Evolutionary conservation across 2,329 filamentous ascomycete genomes (phyloP), one percentile per base, ranked within the genome.

Genomic region (Monosporascus ibericus): DNA sequence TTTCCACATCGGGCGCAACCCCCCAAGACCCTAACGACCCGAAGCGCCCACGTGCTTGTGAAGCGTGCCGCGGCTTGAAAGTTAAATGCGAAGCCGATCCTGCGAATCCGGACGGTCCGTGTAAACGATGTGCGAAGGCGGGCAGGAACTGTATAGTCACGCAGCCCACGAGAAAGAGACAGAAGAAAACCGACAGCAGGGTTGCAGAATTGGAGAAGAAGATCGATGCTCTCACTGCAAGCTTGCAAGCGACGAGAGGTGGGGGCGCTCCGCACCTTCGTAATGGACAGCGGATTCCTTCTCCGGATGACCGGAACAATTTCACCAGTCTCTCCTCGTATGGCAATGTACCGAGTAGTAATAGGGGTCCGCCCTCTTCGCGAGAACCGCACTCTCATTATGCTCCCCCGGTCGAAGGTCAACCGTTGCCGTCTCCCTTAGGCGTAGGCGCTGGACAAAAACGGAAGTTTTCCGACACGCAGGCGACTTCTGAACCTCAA

Each of bases 131-230:
- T 68, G 80, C 81, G 48, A 95, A 95, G 71, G 88, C 90, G 3
- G 82, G 84, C n/a, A 77, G 90, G 38, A 77, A 77, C 57, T 95
- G 91, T 65, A 73, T 92, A 40, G 85, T 92, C 56, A 95, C 90
- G 1, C 82, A 84, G 57, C 89, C 80, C 15, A 82, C 77, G 30
- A 69, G 90, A 40, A 95, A 95, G 72, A 79, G 91, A 44, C 89
- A 92, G 74, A 95, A 92, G 76, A 95, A 95, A 76, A 91, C 89
- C 50, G 92, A 95, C 67, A 92, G 84, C 59, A 80, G 90, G 49
- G 91, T 96, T 14, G 87, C 90, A 8, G 91, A 96, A 74, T 77
- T 96, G 49, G 91, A 96, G 75, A 90, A 87, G 76, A 95, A 95
- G 74, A 92, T 96, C 58, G 90, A 96, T 73, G 88, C 87, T 8